phyloP scores from a whole-genome alignment of 2,329 filamentous ascomycete genomes.

The Sarocladium kiliense region DNA sequence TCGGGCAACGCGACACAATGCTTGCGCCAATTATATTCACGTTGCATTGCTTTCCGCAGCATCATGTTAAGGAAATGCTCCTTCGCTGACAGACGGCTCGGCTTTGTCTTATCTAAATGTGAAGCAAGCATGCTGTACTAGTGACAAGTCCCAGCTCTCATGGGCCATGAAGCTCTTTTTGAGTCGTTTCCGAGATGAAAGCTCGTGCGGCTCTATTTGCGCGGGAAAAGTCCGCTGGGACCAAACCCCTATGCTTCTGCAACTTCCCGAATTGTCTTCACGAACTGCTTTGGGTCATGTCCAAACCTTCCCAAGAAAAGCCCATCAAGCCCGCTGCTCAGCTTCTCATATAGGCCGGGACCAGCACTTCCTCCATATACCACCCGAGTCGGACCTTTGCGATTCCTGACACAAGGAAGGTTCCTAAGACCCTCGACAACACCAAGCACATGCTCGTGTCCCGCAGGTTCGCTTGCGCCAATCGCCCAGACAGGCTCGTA shows the following conservation, averaged over 20 bases:
- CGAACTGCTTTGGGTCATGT: conserved; percentile 68
- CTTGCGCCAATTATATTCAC: no score
- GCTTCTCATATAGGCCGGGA: conserved; percentile 64
- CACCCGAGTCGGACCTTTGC: conserved; percentile 59
- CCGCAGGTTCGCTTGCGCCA: conserved; percentile 66
- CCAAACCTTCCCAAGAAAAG: conserved; percentile 78
- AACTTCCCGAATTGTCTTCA: conserved; percentile 68
- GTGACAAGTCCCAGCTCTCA: no score
- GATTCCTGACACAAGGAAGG: conserved; percentile 42
- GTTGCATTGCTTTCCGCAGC: no score
- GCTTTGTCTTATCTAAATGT: no score
- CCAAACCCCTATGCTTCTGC: conserved; percentile 32
- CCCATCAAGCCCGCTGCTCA: conserved; percentile 63
- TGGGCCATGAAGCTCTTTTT: no score
- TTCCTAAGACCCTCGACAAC: conserved; percentile 61
- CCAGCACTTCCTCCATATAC: conserved; percentile 82
- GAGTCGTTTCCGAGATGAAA: no score
- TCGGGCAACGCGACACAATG: no score
- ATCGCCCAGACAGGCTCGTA: conserved; percentile 92
- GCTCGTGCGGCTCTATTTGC: no score
- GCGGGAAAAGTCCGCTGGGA: no score
- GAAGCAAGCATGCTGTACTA: no score
- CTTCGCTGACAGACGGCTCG: no score
- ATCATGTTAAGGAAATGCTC: no score
- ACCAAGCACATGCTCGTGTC: conserved; percentile 64